A percentile compares a stretch with the other conserved stretches of the same genome.
Conservation (phyloP, 2,329 filamentous ascomycete species). For the Trichophyton mentagrophytes region DNA sequence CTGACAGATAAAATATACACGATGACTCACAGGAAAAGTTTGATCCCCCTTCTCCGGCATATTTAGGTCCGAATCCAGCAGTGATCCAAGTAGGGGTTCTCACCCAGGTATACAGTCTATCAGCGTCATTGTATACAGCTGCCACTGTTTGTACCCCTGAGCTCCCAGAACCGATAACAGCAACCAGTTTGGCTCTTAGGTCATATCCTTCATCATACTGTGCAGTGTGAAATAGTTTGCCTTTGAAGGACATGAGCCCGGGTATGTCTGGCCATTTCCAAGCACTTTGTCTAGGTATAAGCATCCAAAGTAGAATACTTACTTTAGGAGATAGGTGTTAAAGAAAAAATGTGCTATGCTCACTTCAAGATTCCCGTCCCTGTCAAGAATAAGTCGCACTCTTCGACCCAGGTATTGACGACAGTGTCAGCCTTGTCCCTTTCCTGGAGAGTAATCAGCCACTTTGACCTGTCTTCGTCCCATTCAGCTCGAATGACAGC, state of each 20-base stretch:
- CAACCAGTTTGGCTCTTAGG: constrained; percentile 20
- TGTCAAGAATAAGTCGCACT: constrained; percentile 24
- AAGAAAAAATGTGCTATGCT: constrained; percentile 5
- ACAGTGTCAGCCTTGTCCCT: constrained; percentile 11
- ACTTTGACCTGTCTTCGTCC: constrained; percentile 31
- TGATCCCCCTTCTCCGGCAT: constrained; percentile 9
- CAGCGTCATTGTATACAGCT: constrained; percentile 27
- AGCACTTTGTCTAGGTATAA: neutral
- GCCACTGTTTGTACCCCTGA: constrained; percentile 44
- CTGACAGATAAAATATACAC: neutral
- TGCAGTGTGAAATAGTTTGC: constrained; percentile 34
- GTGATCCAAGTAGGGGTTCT: constrained; percentile 57
- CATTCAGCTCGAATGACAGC: constrained; percentile 46
- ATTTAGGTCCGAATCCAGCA: constrained; percentile 34
- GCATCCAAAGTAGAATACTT: neutral
- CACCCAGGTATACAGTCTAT: constrained; percentile 50
- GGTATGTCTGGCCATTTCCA: constrained; percentile 38
- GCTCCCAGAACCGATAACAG: constrained; percentile 29
- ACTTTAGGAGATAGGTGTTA: neutral
- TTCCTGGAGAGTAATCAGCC: constrained; percentile 21
- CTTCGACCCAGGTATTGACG: constrained; percentile 18
- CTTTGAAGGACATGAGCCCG: constrained; percentile 36
- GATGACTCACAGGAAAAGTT: constrained; percentile 11
- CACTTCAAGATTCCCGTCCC: constrained; percentile 30
- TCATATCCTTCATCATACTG: constrained; percentile 29